These are phyloP conservation scores for Ilyonectria destructans DNA, from an alignment of 2,329 filamentous ascomycete genomes.

Conservation along the genomic window DNA sequence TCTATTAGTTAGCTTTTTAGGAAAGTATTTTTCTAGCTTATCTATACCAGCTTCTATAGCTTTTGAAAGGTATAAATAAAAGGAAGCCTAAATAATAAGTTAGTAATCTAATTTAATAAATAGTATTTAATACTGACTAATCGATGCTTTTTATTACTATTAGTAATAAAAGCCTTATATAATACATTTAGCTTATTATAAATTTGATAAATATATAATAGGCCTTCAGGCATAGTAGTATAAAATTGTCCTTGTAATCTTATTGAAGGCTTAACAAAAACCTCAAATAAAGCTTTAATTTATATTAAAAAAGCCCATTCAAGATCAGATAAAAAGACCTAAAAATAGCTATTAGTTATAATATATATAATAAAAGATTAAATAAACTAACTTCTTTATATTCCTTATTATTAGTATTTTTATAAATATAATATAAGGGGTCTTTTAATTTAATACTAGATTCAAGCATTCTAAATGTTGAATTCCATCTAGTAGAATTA, in stretches of 20 bases:
- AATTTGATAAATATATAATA: too few species aligned
- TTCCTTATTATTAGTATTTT: conserved; percentile 4
- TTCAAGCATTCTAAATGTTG: neutral
- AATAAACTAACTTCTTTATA: neutral
- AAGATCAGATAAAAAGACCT: conserved; percentile 1
- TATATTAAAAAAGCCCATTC: neutral
- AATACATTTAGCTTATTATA: too few species aligned
- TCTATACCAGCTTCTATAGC: too few species aligned
- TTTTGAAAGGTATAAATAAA: too few species aligned
- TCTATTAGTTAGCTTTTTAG: too few species aligned
- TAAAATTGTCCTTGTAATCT: neutral
- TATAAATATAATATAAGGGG: conserved; percentile 9
- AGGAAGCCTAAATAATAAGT: too few species aligned
- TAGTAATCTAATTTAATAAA: too few species aligned
- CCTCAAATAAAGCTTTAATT: neutral
- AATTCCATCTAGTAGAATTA: conserved; percentile 4
- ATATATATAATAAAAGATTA: neutral
- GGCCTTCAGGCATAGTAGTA: neutral
- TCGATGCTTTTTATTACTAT: too few species aligned
- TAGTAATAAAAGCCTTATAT: too few species aligned
- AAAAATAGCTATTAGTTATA: conserved; percentile 5
- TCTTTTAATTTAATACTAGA: neutral
- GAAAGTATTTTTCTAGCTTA: too few species aligned
- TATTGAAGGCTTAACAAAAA: neutral
- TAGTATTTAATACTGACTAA: too few species aligned